These are phyloP conservation scores for Zelopaecilomyces penicillatus DNA, from an alignment of 2,329 filamentous ascomycete genomes.

Conservation along the genomic window DNA sequence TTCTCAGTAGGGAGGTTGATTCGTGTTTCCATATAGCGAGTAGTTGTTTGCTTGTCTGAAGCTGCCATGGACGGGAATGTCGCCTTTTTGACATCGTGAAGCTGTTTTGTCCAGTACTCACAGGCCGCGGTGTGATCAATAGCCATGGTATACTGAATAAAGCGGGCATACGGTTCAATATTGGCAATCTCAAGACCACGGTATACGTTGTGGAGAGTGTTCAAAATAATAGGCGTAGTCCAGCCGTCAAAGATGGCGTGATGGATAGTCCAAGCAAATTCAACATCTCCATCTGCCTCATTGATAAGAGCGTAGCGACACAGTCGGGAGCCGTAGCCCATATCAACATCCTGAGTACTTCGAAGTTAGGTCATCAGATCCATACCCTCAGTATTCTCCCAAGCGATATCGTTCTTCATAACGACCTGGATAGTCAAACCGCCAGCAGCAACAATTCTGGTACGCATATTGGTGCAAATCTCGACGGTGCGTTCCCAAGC, in stretches of 20 bases:
- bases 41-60: background rate
- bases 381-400: constrained; percentile 4
- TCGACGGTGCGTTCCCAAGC: constrained; percentile 13
- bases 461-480: constrained; percentile 13
- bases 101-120: constrained; percentile 6
- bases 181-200: background rate
- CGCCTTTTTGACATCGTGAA: constrained; percentile 7
- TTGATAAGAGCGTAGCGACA: constrained; percentile 5
- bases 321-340: constrained; percentile 6
- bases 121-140: background rate
- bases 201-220: constrained; percentile 1
- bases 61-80: background rate
- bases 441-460: constrained; percentile 12
- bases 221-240: constrained; percentile 7
- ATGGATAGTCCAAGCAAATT: constrained; percentile 7
- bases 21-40: constrained; percentile 4
- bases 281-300: background rate
- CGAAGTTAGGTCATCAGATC: constrained; percentile 1
- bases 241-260: constrained; percentile 16
- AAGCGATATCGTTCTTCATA: constrained; percentile 7
- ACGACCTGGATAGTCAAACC: constrained; percentile 8
- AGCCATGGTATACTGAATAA: constrained; percentile 7
- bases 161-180: constrained; percentile 5
- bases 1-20: background rate
- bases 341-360: background rate